Evolutionary conservation across 2,329 filamentous ascomycete species (phyloP).

Genomic region (Fusarium keratoplasticum): DNA sequence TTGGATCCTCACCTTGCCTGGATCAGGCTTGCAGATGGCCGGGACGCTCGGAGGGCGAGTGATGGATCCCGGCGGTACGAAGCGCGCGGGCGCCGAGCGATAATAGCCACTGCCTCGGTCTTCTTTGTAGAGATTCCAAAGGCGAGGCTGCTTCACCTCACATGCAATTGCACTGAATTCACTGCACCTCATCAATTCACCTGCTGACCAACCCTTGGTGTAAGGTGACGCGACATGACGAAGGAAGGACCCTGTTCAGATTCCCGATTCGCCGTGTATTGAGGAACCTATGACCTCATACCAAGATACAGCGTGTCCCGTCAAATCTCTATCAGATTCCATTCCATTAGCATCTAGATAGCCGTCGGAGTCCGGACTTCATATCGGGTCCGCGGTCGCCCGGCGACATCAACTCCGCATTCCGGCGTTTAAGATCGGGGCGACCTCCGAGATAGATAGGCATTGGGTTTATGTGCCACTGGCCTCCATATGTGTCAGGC

Average conservation of each 20-base stretch:
- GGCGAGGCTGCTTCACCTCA: background rate
- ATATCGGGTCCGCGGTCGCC: constrained; percentile 3
- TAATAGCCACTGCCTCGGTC: background rate
- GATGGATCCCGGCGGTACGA: background rate
- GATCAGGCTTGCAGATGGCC: constrained; percentile 23
- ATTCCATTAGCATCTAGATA: background rate
- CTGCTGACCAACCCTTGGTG: background rate
- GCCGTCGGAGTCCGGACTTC: constrained; percentile 13
- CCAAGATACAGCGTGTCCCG: background rate
- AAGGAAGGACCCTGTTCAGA: background rate
- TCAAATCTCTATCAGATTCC: background rate
- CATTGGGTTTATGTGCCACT: background rate
- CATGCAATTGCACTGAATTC: background rate
- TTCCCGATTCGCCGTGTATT: background rate
- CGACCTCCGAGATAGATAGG: background rate
- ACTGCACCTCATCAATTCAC: background rate
- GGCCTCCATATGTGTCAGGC: background rate
- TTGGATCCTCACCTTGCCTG: background rate
- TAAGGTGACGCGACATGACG: constrained; percentile 4
- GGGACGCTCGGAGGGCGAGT: constrained; percentile 16
- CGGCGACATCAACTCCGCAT: constrained; percentile 2
- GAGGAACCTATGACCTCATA: constrained; percentile 26
- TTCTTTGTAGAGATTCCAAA: background rate
- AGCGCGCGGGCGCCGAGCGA: background rate
- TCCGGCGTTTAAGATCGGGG: constrained; percentile 2